Evolutionary conservation across 805 yeast species (phyloP), one percentile per base, ranked within the genome.

Genomic region (Starmerella geochares): DNA sequence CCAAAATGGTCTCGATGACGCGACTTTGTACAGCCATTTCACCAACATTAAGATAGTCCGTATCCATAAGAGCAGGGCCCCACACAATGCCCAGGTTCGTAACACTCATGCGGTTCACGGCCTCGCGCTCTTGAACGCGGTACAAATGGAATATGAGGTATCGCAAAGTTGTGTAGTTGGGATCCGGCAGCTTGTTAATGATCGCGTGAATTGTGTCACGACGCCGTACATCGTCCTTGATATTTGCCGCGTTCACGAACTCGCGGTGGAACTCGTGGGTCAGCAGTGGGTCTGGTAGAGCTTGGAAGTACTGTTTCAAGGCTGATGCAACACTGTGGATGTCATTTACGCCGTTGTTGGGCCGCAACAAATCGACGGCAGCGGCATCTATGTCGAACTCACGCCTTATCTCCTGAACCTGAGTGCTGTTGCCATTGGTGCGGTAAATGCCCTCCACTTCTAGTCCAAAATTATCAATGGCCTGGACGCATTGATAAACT

Each of bases 381-480:
- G 83, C 74, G 43, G 94, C 90, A 61, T 88, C 86, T 11, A 60
- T 52, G 47, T 68, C 67, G 45, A 90, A 83, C 44, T 80, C 72
- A 19, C 78, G 81, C 57, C 76, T 79, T 54, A 90, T 69, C 53
- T 80, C 83, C 57, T 81, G 82, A 11, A 92, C 81, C 36, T 83
- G 81, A 7, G 80, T 65, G 37, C 76, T 78, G 64, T 83, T 85
- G 0, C 96, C 96, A 47, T 84, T 80, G 29, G 86, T 79, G 50
- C 96, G 73, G 65, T 92, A 92, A 31, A 92, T 81, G 0, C 97
- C 97, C 63, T 87, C 96, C 29, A 84, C 70, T 46, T 85, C 81
- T 33, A 83, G 64, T 1, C 99, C 99, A 63, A 83, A 80, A 36
- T 73, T 74, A 62, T 92, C 97, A 31, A 92, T 80, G 7, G 88